These are phyloP conservation scores for Fistulinella prunicolor DNA, from an alignment of 768 basidiomycete species.

Conservation along the genomic window DNA sequence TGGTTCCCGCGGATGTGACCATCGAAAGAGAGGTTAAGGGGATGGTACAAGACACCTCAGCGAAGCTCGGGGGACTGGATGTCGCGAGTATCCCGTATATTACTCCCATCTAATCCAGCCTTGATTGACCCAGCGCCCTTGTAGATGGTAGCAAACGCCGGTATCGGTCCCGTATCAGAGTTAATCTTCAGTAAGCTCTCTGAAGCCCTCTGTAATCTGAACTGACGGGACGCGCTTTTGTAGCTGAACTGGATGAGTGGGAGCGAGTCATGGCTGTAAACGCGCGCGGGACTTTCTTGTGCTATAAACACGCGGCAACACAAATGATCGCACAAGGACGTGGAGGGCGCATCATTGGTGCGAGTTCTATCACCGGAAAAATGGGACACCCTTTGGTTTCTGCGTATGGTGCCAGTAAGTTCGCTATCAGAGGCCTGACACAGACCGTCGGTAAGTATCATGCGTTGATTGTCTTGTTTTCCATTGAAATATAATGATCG, in stretches of 20 bases:
- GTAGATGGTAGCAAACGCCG: constrained; percentile 31
- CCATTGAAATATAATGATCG: background rate
- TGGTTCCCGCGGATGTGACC: constrained; percentile 39
- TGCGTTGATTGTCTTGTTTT: background rate
- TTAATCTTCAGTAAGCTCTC: constrained; percentile 11
- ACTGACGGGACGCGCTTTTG: no score
- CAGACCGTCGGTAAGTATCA: constrained; percentile 34
- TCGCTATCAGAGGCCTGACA: constrained; percentile 40
- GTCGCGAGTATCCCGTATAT: constrained; percentile 35
- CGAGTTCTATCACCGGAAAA: constrained; percentile 17
- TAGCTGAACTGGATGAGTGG: constrained; percentile 37
- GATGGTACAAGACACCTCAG: constrained; percentile 33
- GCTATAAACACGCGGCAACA: constrained; percentile 60
- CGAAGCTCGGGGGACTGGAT: constrained; percentile 42
- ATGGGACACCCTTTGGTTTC: background rate
- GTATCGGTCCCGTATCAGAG: background rate
- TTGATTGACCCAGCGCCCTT: background rate
- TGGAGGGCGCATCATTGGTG: constrained; percentile 55
- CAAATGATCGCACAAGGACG: constrained; percentile 56
- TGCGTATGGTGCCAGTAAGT: constrained; percentile 39
- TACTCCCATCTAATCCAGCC: background rate
- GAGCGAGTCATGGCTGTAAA: constrained; percentile 49
- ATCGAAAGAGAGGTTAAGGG: constrained; percentile 40
- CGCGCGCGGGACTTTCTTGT: constrained; percentile 55
- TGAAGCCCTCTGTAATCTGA: no score